Base-by-base conservation (phyloP, 106 monocot species). In the Amphibolis antarctica region DNA sequence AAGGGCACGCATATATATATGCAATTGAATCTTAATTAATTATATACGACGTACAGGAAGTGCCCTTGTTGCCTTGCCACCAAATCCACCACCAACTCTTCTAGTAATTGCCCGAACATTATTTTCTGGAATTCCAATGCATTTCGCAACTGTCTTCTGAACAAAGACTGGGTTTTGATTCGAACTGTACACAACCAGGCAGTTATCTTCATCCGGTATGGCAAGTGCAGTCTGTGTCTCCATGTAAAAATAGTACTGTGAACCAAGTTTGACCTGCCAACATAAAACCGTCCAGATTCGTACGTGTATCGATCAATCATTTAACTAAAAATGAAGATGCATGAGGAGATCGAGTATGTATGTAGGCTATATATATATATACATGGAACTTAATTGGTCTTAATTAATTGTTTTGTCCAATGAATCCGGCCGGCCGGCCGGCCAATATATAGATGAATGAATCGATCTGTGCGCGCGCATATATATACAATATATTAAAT, bases 81-180 rank as follows among this genome's bases (percentile, higher is more conserved):
- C 92, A 71, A 92, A 92, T 18, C 86, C 84, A 15, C 92, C 92
- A 46, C 92, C 92, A 66, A 84, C 84, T 68, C 92, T 86, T 81
- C 92, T 75, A 11, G 92, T 82, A 62, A 92, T 92, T 12, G 87
- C 79, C 65, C 84, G 86, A 28, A 92, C 77, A 66, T 92, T 86
- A 59, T 92, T 83, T 27, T 55, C 9, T 14, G 92, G 92, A 24
- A 92, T 44, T 9, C 92, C 92, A 36, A 92, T 79, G 67, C 86
- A 92, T 68, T 74, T 70, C 64, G 86, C 83, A 65, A 92, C 79
- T 23, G 51, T 53, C 55, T 18, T 5, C 19, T 92, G 92, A 55
- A 66, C 53, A 13, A 44, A 28, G 71, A 84, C 76, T 1, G 92
- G 92, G 13, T 45, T 51, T 52, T 92, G 92, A 43, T 46, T 64